These are phyloP conservation scores for Coprinopsis cinerea DNA, from an alignment of 768 basidiomycete genomes.

Conservation along the genomic window DNA sequence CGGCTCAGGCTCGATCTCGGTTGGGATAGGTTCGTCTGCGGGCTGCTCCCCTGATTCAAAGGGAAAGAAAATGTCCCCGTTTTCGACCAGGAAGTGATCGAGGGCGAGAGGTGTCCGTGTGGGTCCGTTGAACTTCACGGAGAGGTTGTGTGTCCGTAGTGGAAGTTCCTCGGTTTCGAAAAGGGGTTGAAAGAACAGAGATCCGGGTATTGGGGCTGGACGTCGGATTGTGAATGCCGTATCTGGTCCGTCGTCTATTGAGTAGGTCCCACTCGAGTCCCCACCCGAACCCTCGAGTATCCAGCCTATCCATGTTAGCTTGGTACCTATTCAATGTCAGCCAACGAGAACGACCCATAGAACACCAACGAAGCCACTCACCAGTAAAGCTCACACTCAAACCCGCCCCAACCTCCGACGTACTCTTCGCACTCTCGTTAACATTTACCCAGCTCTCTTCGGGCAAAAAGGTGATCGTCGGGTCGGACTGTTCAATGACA, in stretches of 20 bases:
- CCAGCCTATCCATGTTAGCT: slow-evolving; percentile 19
- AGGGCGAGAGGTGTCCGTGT: slow-evolving; percentile 17
- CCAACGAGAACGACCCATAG: neutral
- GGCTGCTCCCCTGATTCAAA: neutral
- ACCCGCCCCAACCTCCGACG: slow-evolving; percentile 13
- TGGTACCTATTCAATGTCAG: slow-evolving; percentile 17
- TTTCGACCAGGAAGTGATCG: slow-evolving; percentile 13
- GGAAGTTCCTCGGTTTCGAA: slow-evolving; percentile 17
- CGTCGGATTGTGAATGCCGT: slow-evolving; percentile 17
- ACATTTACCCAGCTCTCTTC: slow-evolving; percentile 16
- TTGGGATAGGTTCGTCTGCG: neutral
- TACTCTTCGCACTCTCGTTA: slow-evolving; percentile 12
- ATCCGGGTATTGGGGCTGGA: slow-evolving; percentile 1
- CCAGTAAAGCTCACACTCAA: slow-evolving; percentile 20
- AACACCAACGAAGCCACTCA: slow-evolving; percentile 4
- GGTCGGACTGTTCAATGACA: slow-evolving; percentile 15
- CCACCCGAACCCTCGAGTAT: slow-evolving; percentile 16
- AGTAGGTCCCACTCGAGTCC: slow-evolving; percentile 15
- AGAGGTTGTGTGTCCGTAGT: slow-evolving; percentile 15
- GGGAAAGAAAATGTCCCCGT: slow-evolving; percentile 6
- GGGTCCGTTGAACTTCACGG: slow-evolving; percentile 14
- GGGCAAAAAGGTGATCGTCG: slow-evolving; percentile 13
- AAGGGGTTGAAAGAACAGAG: slow-evolving; percentile 18
- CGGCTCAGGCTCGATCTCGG: neutral
- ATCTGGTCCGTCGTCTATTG: slow-evolving; percentile 18